phyloP scores from a whole-genome alignment of 78 protist species.

The Dictyostelium purpureum region DNA sequence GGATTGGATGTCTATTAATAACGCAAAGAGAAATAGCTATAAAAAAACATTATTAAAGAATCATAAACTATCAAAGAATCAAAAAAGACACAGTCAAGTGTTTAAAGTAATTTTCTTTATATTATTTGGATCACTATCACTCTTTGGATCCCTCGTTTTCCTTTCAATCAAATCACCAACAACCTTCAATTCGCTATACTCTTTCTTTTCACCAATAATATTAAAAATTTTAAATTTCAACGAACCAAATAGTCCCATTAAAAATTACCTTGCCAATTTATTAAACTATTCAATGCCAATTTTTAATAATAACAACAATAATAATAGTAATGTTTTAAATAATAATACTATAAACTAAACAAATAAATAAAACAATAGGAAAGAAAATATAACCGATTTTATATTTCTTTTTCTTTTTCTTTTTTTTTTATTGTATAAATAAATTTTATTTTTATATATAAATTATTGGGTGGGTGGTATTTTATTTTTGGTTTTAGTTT shows the following conservation, averaged over 20 bases:
- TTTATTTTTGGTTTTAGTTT: neutral
- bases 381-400: too few species aligned
- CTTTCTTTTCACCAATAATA: neutral
- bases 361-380: neutral
- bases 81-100: constrained; percentile 1
- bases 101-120: constrained; percentile 26
- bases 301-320: neutral
- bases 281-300: neutral
- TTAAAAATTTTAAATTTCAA: too few species aligned
- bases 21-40: neutral
- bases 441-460: too few species aligned
- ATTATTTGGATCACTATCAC: constrained; percentile 37
- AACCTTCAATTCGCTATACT: neutral
- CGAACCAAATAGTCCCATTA: too few species aligned
- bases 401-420: neutral
- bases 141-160: neutral
- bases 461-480: too few species aligned
- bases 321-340: neutral
- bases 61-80: neutral
- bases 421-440: neutral
- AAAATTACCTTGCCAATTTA: too few species aligned
- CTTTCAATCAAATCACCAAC: constrained; percentile 18
- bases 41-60: neutral
- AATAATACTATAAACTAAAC: neutral
- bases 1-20: constrained; percentile 39